These are phyloP conservation scores for Melastoma malabathricum DNA, from an alignment of 345 rosid genomes.

Conservation along the genomic window DNA sequence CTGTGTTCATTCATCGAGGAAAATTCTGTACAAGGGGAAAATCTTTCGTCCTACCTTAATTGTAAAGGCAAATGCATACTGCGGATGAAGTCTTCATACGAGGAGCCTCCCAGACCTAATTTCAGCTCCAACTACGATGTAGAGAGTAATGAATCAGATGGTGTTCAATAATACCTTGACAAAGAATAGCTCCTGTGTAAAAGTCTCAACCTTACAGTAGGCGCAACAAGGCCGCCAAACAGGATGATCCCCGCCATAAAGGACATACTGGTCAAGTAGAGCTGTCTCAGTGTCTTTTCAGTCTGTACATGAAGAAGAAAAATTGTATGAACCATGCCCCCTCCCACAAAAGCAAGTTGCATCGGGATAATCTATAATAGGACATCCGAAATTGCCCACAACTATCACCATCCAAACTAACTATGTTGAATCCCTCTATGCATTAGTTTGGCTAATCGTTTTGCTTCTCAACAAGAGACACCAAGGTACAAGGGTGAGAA, in stretches of 20 bases:
- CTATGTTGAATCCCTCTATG: no score
- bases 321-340: no score
- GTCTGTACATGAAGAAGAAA: conserved; percentile 33
- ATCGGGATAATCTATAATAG: no score
- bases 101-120: conserved; percentile 82
- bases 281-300: conserved; percentile 70
- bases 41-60: conserved; percentile 38
- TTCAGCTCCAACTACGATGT: conserved; percentile 71
- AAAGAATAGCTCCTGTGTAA: background rate
- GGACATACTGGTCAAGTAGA: conserved; percentile 60
- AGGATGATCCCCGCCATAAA: conserved; percentile 59
- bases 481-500: no score
- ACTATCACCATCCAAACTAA: no score
- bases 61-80: conserved; percentile 78
- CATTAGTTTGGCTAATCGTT: no score
- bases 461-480: no score
- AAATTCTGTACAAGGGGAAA: no score
- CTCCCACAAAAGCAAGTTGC: no score
- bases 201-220: conserved; percentile 38
- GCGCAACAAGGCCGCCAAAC: conserved; percentile 92
- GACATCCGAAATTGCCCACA: no score
- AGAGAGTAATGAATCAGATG: background rate
- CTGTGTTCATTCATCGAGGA: no score
- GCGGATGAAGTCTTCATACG: conserved; percentile 82
- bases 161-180: background rate